Evolutionary conservation across 2,329 filamentous ascomycete genomes (phyloP).

Genomic region (Neopestalotiopsis sp.): DNA sequence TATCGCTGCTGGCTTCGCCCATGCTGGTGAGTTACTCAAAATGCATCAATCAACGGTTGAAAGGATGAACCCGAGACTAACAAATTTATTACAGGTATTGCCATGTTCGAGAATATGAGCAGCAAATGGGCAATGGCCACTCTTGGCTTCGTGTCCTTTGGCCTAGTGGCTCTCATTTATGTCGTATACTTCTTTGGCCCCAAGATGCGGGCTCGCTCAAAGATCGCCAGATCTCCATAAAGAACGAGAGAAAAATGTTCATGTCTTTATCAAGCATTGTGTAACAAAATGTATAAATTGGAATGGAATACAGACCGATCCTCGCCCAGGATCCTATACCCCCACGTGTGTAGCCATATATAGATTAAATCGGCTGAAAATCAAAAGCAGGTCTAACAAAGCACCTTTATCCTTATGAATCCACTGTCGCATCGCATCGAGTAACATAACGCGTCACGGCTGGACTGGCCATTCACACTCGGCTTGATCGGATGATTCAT

Average conservation of each 20-base stretch:
- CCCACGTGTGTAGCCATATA: background rate
- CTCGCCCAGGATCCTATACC: background rate
- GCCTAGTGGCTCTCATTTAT: conserved; percentile 44
- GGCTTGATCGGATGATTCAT: no score
- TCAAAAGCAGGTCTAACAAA: background rate
- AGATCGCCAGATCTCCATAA: conserved; percentile 34
- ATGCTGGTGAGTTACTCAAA: conserved; percentile 40
- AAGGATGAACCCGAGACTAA: conserved; percentile 15
- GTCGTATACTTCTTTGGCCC: conserved; percentile 46
- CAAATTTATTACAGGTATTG: conserved; percentile 27
- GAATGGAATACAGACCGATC: conserved; percentile 1
- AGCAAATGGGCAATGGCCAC: conserved; percentile 47
- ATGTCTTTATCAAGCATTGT: background rate
- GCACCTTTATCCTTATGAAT: background rate
- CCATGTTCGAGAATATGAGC: conserved; percentile 42
- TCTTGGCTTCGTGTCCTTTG: conserved; percentile 44
- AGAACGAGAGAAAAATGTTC: background rate
- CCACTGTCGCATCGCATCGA: no score
- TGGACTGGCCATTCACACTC: no score
- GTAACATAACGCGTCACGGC: no score
- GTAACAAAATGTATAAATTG: background rate
- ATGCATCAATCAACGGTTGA: background rate
- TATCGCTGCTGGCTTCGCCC: conserved; percentile 44
- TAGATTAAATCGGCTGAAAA: background rate
- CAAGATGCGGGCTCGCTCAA: conserved; percentile 37